Conservation (phyloP, 2,329 filamentous ascomycete species). For the Monosporascus sp. region DNA sequence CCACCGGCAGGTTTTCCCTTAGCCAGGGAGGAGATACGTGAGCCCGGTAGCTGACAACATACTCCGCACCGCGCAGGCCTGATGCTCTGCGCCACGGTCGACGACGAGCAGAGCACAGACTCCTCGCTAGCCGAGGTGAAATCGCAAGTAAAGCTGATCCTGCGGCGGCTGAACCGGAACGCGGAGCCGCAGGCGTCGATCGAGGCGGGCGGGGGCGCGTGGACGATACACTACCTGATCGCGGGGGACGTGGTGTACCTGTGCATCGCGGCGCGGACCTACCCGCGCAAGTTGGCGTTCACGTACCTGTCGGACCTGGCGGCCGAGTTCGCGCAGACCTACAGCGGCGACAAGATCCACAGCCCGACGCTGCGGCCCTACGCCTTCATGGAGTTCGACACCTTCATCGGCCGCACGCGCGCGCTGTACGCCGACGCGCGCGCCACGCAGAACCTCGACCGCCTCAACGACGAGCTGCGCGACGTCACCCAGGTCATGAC, state of each 20-base stretch:
- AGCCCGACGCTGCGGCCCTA: conserved; percentile 77
- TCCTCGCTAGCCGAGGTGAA: conserved; percentile 81
- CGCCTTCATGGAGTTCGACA: conserved; percentile 97
- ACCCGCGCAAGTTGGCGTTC: conserved; percentile 96
- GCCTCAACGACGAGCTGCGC: conserved; percentile 92
- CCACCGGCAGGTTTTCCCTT: not conserved
- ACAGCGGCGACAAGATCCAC: conserved; percentile 68
- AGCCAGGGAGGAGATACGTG: too few species aligned
- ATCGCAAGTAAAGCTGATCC: conserved; percentile 81
- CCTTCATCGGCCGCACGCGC: conserved; percentile 89
- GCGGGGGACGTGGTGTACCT: conserved; percentile 80
- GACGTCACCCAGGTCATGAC: conserved; percentile 99
- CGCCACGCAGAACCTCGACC: conserved; percentile 86
- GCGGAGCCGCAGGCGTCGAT: conserved; percentile 88
- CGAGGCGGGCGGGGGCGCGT: conserved; percentile 56
- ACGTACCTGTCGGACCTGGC: conserved; percentile 93
- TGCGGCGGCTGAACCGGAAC: conserved; percentile 82
- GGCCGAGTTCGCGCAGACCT: conserved; percentile 83
- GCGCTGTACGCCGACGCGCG: conserved; percentile 90
- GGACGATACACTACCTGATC: conserved; percentile 61
- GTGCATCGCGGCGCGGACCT: conserved; percentile 87
- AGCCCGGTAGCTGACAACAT: conserved; percentile 11
- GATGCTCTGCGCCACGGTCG: conserved; percentile 89
- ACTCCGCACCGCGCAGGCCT: conserved; percentile 55
- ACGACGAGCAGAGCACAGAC: conserved; percentile 73